Base-by-base conservation (phyloP, 2,329 filamentous ascomycete species). In the Hysterium pulicare region DNA sequence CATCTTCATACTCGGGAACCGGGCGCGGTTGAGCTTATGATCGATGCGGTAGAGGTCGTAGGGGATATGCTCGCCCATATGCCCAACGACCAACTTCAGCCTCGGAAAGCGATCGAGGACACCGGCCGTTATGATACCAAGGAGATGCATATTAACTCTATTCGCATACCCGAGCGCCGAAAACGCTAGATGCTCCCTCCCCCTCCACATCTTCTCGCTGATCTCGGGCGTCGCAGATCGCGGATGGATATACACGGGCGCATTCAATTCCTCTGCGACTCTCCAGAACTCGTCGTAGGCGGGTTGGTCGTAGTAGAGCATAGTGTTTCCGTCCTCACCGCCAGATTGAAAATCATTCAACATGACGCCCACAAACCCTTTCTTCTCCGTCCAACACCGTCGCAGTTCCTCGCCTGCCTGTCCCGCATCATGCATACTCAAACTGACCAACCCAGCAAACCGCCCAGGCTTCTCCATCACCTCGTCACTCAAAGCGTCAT, bases 231-330 rank as follows among this genome's bases (percentile, higher is more conserved):
- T 51, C 1, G 81, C 78, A 49, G 76, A 74, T 36, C 76, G 69
- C 0, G 81, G 82, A 59, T 85, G 82, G 1, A 85, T 70, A 54
- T 85, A 85, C 37, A 85, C 72, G 0, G 81, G 81, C 0, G 82
- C 79, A 43, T 82, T 76, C 0, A 85, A 73, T 34, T 82, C 76
- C 2, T 71, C 71, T 8, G 75, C 73, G 0, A 74, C 74, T 9
- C 69, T 57, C 81, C 81, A 84, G 70, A 85, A 84, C 17, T 73
- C 58, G 50, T 82, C 79, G 71, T 77, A 86, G 44, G 76, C 71
- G 0, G 75, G 70, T 9, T 72, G 67, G 54, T 85, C 82, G 64
- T 84, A 85, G 65, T 83, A 84, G 57, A 84, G 68, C 70, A 82
- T 77, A 17, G 74, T 74, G 46, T 82, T 78, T 21, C 79, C 80